Conservation (phyloP, 306 rosid species). For the Mimosa pudica region DNA sequence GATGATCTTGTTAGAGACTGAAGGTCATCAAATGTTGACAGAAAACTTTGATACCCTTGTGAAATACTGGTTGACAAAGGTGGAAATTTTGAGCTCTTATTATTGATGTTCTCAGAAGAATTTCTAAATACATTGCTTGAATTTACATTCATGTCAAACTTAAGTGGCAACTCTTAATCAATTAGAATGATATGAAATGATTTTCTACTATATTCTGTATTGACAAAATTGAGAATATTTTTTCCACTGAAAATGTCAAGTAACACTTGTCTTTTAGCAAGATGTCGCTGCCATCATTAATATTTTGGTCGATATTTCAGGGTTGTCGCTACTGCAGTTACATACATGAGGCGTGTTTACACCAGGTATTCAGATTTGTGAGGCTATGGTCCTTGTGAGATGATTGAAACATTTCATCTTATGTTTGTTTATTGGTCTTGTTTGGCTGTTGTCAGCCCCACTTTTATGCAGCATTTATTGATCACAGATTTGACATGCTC, state of each 20-base stretch:
- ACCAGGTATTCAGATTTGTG: conserved; percentile 58
- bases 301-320: conserved; percentile 53
- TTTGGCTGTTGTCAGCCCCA: conserved; percentile 8
- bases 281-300: conserved; percentile 22
- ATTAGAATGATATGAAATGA: conserved; percentile 14
- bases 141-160: background rate
- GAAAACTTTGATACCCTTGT: background rate
- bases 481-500: conserved; percentile 1
- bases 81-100: background rate
- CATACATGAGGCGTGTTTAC: conserved; percentile 97
- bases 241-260: conserved; percentile 21
- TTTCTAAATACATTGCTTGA: conserved; percentile 8
- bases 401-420: conserved; percentile 29
- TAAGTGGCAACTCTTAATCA: background rate
- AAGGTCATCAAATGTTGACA: conserved; percentile 10
- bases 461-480: conserved; percentile 27
- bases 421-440: background rate
- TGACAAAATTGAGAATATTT: conserved; percentile 1
- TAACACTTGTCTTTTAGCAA: conserved; percentile 9
- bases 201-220: conserved; percentile 7
- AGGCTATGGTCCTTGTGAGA: background rate
- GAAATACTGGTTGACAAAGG: background rate
- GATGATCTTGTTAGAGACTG: background rate
- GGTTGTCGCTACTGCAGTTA: conserved; percentile 94
- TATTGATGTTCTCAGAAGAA: background rate